These are phyloP conservation scores for Salvia rosmarinus DNA, from an alignment of 257 asterid genomes.

Conservation along the genomic window DNA sequence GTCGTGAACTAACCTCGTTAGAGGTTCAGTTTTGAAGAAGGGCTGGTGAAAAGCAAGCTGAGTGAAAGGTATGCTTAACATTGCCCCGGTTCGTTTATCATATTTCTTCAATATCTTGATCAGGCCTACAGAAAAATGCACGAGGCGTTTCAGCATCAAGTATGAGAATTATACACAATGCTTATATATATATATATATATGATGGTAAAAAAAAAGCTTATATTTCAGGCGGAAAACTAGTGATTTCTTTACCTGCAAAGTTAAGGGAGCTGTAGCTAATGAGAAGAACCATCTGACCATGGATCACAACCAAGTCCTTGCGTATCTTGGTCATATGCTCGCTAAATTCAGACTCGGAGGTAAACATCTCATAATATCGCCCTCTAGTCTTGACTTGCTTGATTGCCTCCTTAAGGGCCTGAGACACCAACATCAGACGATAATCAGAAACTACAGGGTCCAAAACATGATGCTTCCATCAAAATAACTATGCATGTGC, in stretches of 20 bases:
- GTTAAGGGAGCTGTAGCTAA: constrained; percentile 89
- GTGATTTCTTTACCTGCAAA: constrained; percentile 66
- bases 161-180: too few relatives aligned
- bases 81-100: constrained; percentile 85
- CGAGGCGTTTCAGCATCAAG: constrained; percentile 13
- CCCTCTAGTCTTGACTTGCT: constrained; percentile 56
- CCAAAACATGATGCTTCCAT: too few relatives aligned
- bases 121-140: constrained; percentile 52
- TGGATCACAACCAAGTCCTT: constrained; percentile 83
- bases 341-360: constrained; percentile 64
- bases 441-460: constrained; percentile 29
- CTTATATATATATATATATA: background rate
- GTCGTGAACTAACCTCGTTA: constrained; percentile 68
- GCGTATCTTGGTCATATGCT: constrained; percentile 69
- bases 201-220: background rate
- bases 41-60: constrained; percentile 85
- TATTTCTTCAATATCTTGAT: constrained; percentile 90
- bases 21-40: constrained; percentile 78
- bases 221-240: background rate
- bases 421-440: constrained; percentile 34
- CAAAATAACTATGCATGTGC: background rate
- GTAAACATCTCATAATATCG: constrained; percentile 39
- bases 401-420: constrained; percentile 80
- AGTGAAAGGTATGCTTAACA: constrained; percentile 70
- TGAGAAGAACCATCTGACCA: constrained; percentile 93